A percentile compares a stretch with the other conserved stretches of the same genome.
Evolutionary conservation across 345 rosid species (phyloP).

Genomic region (Populus pruinosa): DNA sequence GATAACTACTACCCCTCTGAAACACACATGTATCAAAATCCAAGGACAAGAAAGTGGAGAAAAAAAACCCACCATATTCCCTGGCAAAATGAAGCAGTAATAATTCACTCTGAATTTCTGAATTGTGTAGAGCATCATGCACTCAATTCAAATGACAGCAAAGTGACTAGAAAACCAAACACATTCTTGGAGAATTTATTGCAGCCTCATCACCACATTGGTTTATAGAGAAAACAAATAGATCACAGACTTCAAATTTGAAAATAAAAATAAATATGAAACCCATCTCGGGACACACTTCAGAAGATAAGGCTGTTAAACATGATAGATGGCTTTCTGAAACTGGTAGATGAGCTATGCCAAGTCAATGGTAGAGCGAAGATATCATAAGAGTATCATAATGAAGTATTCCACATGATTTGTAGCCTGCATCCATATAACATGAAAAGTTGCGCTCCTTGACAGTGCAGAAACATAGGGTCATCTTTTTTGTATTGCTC

Average conservation of each 20-base stretch:
- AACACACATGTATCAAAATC: background rate
- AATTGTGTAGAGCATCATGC: too few species aligned
- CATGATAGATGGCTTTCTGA: background rate
- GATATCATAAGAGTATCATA: background rate
- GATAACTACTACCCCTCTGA: background rate
- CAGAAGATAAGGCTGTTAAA: background rate
- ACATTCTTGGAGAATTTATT: background rate
- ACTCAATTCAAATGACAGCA: background rate
- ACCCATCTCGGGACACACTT: background rate
- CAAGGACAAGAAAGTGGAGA: background rate
- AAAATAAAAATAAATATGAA: background rate
- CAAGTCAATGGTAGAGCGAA: background rate
- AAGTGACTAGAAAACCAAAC: background rate
- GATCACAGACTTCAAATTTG: background rate
- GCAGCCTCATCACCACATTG: background rate
- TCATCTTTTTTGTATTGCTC: background rate
- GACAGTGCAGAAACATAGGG: background rate
- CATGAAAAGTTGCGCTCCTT: background rate
- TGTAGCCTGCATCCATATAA: background rate
- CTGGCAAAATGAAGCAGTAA: background rate
- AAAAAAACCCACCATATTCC: background rate
- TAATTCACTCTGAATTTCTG: background rate
- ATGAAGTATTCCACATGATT: background rate
- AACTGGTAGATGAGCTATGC: background rate
- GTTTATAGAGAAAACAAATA: background rate